These are phyloP conservation scores for Colletotrichum viniferum DNA, from an alignment of 2,329 filamentous ascomycete species.

Conservation along the genomic window DNA sequence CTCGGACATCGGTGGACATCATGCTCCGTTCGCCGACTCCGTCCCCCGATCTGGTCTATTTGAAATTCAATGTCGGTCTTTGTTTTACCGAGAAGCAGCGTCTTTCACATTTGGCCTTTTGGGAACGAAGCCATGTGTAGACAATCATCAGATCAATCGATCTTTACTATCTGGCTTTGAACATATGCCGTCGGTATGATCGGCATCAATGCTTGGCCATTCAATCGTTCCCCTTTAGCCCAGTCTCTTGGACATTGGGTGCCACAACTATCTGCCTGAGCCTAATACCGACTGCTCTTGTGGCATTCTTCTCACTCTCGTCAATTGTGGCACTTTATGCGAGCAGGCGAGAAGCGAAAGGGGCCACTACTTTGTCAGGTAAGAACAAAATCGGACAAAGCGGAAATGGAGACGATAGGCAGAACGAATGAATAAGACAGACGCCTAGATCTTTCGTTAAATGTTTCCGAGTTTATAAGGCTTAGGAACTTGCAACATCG, in stretches of 20 bases:
- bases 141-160: not conserved
- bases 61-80: not conserved
- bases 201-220: not conserved
- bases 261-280: not conserved
- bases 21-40: not conserved
- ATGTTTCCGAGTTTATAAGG: not conserved
- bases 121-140: not conserved
- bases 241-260: not conserved
- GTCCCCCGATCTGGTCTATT: not conserved
- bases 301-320: not conserved
- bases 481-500: not conserved
- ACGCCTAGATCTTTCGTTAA: not conserved
- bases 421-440: not conserved
- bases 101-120: not conserved
- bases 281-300: not conserved
- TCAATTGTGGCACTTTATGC: not conserved
- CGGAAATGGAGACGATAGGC: not conserved
- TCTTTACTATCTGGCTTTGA: not conserved
- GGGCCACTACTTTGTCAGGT: no score
- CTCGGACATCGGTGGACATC: not conserved
- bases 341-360: not conserved
- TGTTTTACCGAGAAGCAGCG: not conserved
- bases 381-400: no score
- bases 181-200: not conserved
- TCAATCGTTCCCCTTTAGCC: not conserved